phyloP scores from a whole-genome alignment of 176 grass and related monocot species.

The Triticum dicoccoides region DNA sequence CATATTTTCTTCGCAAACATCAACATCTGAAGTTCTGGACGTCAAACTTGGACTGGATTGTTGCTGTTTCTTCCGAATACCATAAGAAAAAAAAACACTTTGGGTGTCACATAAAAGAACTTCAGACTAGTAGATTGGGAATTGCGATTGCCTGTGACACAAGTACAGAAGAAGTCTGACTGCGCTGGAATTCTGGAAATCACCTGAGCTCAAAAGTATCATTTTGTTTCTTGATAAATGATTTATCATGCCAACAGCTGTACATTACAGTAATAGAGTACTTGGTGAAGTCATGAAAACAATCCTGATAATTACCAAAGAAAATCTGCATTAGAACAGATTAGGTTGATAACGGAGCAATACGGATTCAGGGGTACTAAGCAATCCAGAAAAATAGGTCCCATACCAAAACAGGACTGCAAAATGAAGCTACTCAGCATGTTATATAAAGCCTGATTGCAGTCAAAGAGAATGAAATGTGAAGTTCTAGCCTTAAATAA shows the following conservation, averaged over 20 bases:
- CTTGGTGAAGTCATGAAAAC: neutral
- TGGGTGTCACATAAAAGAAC: neutral
- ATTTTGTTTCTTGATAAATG: neutral
- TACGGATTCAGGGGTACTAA: neutral
- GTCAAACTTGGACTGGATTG: too few relatives aligned
- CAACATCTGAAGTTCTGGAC: too few relatives aligned
- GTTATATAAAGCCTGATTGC: neutral
- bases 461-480: constrained; percentile 11
- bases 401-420: neutral
- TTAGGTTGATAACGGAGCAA: neutral
- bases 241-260: neutral
- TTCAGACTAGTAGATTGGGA: neutral
- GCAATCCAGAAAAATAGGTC: neutral
- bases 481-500: neutral
- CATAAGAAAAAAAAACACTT: neutral
- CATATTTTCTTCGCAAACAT: too few relatives aligned
- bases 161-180: neutral
- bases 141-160: neutral
- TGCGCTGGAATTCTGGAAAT: neutral
- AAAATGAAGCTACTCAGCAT: neutral
- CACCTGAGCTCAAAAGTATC: neutral
- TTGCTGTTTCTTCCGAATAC: too few relatives aligned
- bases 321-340: constrained; percentile 10
- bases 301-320: neutral
- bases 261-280: neutral